Evolutionary conservation across 2,329 filamentous ascomycete genomes (phyloP), one percentile per base, ranked within the genome.

Genomic region (Zasmidium citrigriseum): DNA sequence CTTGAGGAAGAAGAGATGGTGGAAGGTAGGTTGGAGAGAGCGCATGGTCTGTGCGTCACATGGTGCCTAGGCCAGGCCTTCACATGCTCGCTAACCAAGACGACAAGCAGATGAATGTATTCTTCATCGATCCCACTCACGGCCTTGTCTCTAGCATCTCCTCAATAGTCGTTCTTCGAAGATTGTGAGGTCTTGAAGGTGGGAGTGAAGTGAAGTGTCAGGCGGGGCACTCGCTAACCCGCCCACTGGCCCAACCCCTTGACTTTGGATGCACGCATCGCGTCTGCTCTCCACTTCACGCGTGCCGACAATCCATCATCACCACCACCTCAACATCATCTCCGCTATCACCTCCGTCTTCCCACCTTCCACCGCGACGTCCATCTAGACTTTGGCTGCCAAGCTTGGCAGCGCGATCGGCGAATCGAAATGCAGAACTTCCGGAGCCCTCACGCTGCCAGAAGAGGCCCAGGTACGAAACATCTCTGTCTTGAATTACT

Each of bases 371-470:
- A 4, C 18, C 34, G 7, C 34, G 34, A 41, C 34, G 34, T 41
- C 34, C 34, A 41, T 41, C 34, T 41, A 51, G 47, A 34, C 48
- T 34, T 51, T 51, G 22, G 24, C 16, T 34, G 47, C 23, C 34
- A 41, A 41, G 34, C 34, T 41, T 41, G 34, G 34, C 48, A 51
- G 24, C 48, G 48, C 25, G 48, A 51, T 51, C 48, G 48, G 48
- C 48, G 48, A 51, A 51, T 51, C 48, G 47, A 50, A 29, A 51
- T 51, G 48, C 48, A 51, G 48, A 34, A 51, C 48, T 34, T 34
- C 48, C 48, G 48, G 24, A 49, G 46, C 46, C 46, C 46, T 18
- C 46, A 49, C n/a, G 48, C 24, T 18, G 25, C 27, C 25, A 23
- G 48, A 51, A n/a, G 48, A 51, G 48, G 48, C 25, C 48, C 48